Base-by-base conservation (phyloP, 495 filamentous ascomycete species). In the Xylaria curta region DNA sequence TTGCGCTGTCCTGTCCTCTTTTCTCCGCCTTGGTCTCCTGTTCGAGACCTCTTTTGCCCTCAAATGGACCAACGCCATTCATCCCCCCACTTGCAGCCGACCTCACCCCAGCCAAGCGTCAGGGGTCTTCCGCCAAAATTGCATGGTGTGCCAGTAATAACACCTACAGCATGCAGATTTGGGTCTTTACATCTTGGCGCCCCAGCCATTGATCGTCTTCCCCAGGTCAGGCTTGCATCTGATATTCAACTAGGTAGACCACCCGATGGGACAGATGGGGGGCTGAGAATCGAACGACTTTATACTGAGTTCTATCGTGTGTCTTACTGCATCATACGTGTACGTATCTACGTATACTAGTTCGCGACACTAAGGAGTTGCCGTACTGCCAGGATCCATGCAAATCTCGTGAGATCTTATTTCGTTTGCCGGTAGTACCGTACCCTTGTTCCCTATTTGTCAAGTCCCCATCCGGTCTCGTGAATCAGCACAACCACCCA, bases 131-230 rank as follows among this genome's bases (percentile, higher is more conserved):
- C 49, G 54, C 66, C 66, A 19, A 59, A 46, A 59, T 59, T 68
- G 53, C 66, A 68, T 68, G 49, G 26, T 68, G 40, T 54, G 9
- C 49, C 36, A 67, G 66, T 68, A 19, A 49, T 68, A n/a, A 69
- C 49, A 60, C 33, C 15, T 40, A 24, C 42, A 49, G 36, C 10
- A 69, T 69, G 54, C 66, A 69, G 47, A 47, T 69, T 38, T 69
- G 24, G 53, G 51, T 40, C 21, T 69, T 54, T 31, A 40, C 24
- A 54, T 47, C 66, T 61, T 67, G 49, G 65, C 65, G 47, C 65
- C 49, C 66, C 56, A 60, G 66, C 19, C 56, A 10, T 56, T 31
- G 54, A 69, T 69, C 42, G 42, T 33, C 49, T 38, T 6, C 17
- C 28, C 24, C 36, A 61, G 60, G 49, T 42, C 49, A 44, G 19